Base-by-base conservation (phyloP, 2,329 filamentous ascomycete species). In the Xylaria sp. region DNA sequence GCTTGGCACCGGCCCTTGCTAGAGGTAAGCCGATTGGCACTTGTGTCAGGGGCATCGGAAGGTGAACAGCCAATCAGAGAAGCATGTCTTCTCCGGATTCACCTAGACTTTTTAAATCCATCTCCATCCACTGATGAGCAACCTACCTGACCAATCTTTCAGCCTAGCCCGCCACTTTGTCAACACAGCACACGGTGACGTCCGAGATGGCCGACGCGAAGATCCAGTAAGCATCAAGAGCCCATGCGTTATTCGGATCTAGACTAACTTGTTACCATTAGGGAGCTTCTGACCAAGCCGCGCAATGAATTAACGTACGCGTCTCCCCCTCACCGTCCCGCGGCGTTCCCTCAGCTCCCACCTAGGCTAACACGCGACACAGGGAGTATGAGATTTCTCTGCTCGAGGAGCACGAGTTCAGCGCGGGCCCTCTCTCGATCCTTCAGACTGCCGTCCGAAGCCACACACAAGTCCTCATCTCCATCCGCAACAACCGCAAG, bases 401-500 rank as follows among this genome's bases (percentile, higher is more conserved):
- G 60, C 80, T 89, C 64, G 88, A 91, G 73, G 87, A 90, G 70
- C 87, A 92, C 72, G 89, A 92, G 74, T 86, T 92, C 74, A 89
- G 85, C 60, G 85, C 87, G 38, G 90, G 90, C 2, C 90, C 90
- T 7, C 82, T 97, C 42, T 97, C 92, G 4, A 94, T 99, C 69
- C 90, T 99, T 57, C 93, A 97, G 78, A 97, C 94, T 55, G 94
- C 94, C 62, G 94, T 97, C 54, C 90, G 92, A 72, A 90, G 89
- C 62, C 93, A 97, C 79, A 90, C 89, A 40, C 94, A 97, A 77
- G 93, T 99, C 59, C 86, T 99, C 62, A 97, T 99, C 71, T 96
- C 91, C 50, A 93, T 93, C 78, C 92, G 94, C 63, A 97, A 96
- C 84, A 97, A 97, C 81, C 90, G 93, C 76, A 99, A 99, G 81